Evolutionary conservation across 148 eudicot species (phyloP), one percentile per base, ranked within the genome.

Genomic region (Mesembryanthemum crystallinum): DNA sequence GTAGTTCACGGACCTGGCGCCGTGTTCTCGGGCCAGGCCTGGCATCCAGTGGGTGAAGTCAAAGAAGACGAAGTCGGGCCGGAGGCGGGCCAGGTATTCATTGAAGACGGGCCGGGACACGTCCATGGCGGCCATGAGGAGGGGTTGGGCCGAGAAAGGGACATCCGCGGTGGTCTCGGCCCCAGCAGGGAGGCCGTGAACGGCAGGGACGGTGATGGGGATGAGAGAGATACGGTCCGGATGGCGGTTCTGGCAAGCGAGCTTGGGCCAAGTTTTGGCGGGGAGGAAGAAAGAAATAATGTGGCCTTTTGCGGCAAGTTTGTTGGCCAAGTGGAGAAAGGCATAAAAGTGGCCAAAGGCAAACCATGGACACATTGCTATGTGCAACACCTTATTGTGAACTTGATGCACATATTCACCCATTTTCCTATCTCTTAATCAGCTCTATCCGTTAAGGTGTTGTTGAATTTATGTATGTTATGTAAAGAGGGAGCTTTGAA

Each of bases 331-430:
- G 7, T 76, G 85, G 27, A 82, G 85, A 67, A 27, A 85, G 1
- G 85, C 51, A 45, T 73, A 73, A 25, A 85, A 54, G 49, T 85
- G 87, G 17, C 87, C 85, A 72, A 79, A 55, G 52, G 83, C 87
- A 35, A 79, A 77, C 87, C 87, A 85, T 23, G 87, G 87, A 49
- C 62, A 82, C 85, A 82, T 85, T 1, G 75, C 79, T 45, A 85
- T 61, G 32, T 66, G 79, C 32, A 55, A 20, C 15, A 49, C 25
- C 7, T 69, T 32, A 10, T 47, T 28, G 1, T 69, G 7, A 4
- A 47, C 43, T 30, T 45, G 43, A 39, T 39, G 5, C 9, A 1
- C 49, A 45, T 45, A 45, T 6, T 45, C 49, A 45, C 23, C n/a
- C 39, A 64, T 64, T 64, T 30, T 13, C 15, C 6, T 20, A 5